Evolutionary conservation across 2,329 filamentous ascomycete genomes (phyloP), one percentile per base, ranked within the genome.

Genomic region (Fusarium torreyae): DNA sequence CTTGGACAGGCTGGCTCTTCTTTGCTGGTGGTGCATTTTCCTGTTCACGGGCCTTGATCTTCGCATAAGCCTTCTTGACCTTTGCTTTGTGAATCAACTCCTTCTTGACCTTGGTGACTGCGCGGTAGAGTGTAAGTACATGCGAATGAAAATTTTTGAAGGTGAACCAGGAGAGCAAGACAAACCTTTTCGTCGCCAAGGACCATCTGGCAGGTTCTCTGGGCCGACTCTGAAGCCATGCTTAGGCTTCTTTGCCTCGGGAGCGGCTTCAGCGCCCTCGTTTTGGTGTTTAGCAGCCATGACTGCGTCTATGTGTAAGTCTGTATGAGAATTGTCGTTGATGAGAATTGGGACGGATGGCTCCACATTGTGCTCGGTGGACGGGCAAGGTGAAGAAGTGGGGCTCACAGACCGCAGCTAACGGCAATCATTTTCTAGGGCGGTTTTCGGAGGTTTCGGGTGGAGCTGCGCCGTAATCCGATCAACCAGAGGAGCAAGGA

Each of bases 41-140:
- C 61, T 81, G 78, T 52, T 84, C 78, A 28, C 76, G 75, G 7
- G 78, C 89, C 80, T 94, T 95, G 69, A 97, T 84, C 80, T 97
- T 98, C 68, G 92, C 92, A 77, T 97, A 98, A 42, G 92, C 88
- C 80, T 97, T 97, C 81, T 95, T 96, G 67, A 97, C 86, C 81
- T 98, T 97, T 64, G 94, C 94, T 79, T 96, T 97, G 79, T 94
- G 89, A 74, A 98, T 98, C 57, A 97, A 84, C 70, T 92, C 89
- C 70, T 91, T 87, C 81, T 98, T 98, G 76, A 97, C 96, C 80
- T 95, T 95, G 79, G 93, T 89, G 60, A 92, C 93, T 95, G 26
- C 17, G 20, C 34, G 49, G 45, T 45, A 46, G 55, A 26, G 38
- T 59, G 68, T 75, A 38, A 76, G 70, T 63, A 64, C 49, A 49